A percentile compares a stretch with the other conserved stretches of the same genome.
phyloP scores from a whole-genome alignment of 169 alveolate genomes.

The Perkinsus chesapeaki region DNA sequence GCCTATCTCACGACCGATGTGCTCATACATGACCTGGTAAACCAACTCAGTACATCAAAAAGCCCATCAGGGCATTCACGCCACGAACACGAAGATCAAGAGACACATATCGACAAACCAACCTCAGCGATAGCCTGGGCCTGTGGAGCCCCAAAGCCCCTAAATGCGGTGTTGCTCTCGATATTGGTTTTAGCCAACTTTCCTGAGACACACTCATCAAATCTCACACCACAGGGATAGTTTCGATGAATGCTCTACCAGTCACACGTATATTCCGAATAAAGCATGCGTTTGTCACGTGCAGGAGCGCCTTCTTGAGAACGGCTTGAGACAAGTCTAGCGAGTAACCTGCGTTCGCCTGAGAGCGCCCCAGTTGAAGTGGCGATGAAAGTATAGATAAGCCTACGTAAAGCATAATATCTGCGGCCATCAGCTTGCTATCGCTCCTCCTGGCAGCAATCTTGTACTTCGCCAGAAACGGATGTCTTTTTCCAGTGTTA shows the following conservation, averaged over 20 bases:
- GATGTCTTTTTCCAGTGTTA: neutral
- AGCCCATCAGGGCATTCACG: neutral
- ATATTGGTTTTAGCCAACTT: constrained; percentile 4
- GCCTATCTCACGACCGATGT: neutral
- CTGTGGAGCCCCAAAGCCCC: constrained; percentile 18
- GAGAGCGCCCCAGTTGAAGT: neutral
- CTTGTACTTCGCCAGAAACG: neutral
- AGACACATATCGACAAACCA: no score
- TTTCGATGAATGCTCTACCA: neutral
- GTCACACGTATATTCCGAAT: neutral
- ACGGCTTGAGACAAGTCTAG: neutral
- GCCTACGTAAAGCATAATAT: neutral
- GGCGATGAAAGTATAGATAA: neutral
- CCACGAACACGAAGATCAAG: no score
- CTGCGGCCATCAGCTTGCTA: neutral
- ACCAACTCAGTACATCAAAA: neutral
- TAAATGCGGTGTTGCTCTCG: constrained; percentile 11
- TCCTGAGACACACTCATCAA: neutral
- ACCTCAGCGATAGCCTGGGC: constrained; percentile 2
- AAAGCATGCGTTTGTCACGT: neutral
- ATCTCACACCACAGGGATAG: no score
- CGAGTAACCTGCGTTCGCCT: neutral
- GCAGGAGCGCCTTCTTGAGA: neutral
- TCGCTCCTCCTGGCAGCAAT: neutral
- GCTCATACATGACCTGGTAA: neutral